Conservation (phyloP, 2,329 filamentous ascomycete genomes). For the Penicillium decumbens region DNA sequence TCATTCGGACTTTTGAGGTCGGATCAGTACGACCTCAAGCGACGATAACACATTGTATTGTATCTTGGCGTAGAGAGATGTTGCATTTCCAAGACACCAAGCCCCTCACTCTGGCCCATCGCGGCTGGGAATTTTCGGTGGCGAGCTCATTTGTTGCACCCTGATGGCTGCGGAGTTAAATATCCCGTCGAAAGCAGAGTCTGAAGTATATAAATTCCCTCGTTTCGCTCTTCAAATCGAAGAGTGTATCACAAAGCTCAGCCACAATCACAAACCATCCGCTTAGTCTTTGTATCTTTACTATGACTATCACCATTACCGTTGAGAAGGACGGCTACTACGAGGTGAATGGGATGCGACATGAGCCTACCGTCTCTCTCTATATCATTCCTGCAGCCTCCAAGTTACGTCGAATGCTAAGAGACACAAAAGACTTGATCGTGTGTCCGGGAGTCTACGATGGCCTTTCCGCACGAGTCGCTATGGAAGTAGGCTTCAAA, state of each 20-base stretch:
- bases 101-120: background rate
- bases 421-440: conserved; percentile 36
- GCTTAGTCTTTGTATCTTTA: too few relatives aligned
- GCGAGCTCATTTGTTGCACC: background rate
- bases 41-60: conserved; percentile 4
- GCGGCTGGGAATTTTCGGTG: background rate
- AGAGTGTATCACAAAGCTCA: background rate
- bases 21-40: conserved; percentile 17
- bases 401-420: conserved; percentile 28
- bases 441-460: conserved; percentile 65
- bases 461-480: conserved; percentile 61
- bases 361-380: conserved; percentile 28
- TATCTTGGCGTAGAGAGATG: conserved; percentile 21
- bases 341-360: conserved; percentile 27
- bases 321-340: conserved; percentile 33
- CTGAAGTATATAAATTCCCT: background rate
- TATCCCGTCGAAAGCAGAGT: background rate
- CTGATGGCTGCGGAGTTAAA: background rate
- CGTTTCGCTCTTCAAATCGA: background rate
- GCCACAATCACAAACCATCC: conserved; percentile 29
- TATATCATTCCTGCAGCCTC: conserved; percentile 28
- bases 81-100: conserved; percentile 20
- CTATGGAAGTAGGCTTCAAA: conserved; percentile 59
- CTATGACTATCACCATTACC: conserved; percentile 31
- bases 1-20: conserved; percentile 5